phyloP scores from a whole-genome alignment of 805 yeast species.

The Kodamaea laetipori region DNA sequence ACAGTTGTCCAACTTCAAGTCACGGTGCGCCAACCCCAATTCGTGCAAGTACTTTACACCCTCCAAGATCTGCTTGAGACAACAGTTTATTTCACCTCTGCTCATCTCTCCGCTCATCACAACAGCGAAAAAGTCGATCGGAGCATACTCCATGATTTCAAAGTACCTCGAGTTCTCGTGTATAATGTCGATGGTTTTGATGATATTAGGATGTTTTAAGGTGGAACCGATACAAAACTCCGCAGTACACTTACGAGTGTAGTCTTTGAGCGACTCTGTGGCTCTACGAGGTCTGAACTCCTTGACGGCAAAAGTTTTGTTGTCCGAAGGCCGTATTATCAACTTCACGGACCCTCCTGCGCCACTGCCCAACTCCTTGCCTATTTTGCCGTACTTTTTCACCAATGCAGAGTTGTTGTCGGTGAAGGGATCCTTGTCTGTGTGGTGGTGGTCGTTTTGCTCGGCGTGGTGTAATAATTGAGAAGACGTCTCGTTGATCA shows the following conservation, averaged over 20 bases:
- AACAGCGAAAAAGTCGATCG: slow-evolving; percentile 81
- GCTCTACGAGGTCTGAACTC: slow-evolving; percentile 75
- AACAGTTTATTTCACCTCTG: slow-evolving; percentile 79
- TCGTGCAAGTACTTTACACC: slow-evolving; percentile 77
- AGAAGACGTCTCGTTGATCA: slow-evolving; percentile 40
- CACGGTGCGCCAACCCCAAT: slow-evolving; percentile 81
- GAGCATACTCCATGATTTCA: slow-evolving; percentile 95
- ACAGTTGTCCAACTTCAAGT: slow-evolving; percentile 80
- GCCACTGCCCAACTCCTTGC: slow-evolving; percentile 78
- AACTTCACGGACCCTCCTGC: slow-evolving; percentile 88
- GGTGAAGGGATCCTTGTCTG: slow-evolving; percentile 36
- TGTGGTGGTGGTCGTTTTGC: slow-evolving; percentile 27
- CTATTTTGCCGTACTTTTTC: slow-evolving; percentile 71
- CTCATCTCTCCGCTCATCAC: slow-evolving; percentile 86
- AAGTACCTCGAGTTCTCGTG: slow-evolving; percentile 69
- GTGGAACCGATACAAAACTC: slow-evolving; percentile 86
- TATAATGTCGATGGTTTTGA: slow-evolving; percentile 75
- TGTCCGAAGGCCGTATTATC: slow-evolving; percentile 66
- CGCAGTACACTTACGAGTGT: slow-evolving; percentile 85
- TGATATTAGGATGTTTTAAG: slow-evolving; percentile 77
- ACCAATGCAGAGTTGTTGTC: slow-evolving; percentile 34
- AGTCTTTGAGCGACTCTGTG: slow-evolving; percentile 71
- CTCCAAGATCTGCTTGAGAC: slow-evolving; percentile 68
- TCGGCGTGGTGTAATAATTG: slow-evolving; percentile 40
- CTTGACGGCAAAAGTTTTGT: slow-evolving; percentile 77